Evolutionary conservation across 2,329 filamentous ascomycete species (phyloP), one percentile per base, ranked within the genome.

Genomic region (Cercospora sojina): DNA sequence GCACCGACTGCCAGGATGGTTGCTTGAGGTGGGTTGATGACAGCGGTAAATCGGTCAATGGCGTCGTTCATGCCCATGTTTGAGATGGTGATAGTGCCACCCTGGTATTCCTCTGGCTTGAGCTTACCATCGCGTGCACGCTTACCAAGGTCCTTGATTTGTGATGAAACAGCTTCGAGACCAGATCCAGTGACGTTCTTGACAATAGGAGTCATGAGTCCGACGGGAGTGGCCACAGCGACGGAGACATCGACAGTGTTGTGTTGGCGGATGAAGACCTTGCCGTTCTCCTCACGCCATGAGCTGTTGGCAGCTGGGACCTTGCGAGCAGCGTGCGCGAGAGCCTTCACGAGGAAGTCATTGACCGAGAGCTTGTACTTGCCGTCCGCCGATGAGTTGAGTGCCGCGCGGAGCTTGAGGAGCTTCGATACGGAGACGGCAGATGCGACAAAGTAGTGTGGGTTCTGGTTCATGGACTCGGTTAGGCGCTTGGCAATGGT

Each of bases 51-150:
- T 80, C 93, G 88, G 83, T 98, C 93, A 70, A 99, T 90, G 59
- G 95, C 94, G 57, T 89, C 78, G 87, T 99, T 99, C 95, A 99
- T 99, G 82, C 95, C 95, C 95, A 99, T 96, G 88, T 99, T 99
- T 84, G 92, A 96, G 83, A 99, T 98, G 81, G 94, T 97, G 83
- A 99, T 97, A 79, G 92, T 96, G 80, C 95, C 95, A 64, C 95
- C 95, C 86, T 97, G 94, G 88, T 96, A 99, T 83, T 99, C 93
- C 81, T 99, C 94, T 57, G 95, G 95, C 90, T 98, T 98, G 76
- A 99, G 91, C 89, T 98, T 99, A 83, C 92, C 91, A 74, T 98
- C 95, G 69, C 93, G 89, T 70, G 95, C 95, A 79, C 92, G 92
- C 88, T 96, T 97, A 79, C 93, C 93, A 64, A 99, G 91, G 78